Evolutionary conservation across 768 basidiomycete genomes (phyloP).

Genomic region (Tylopilus sp.): DNA sequence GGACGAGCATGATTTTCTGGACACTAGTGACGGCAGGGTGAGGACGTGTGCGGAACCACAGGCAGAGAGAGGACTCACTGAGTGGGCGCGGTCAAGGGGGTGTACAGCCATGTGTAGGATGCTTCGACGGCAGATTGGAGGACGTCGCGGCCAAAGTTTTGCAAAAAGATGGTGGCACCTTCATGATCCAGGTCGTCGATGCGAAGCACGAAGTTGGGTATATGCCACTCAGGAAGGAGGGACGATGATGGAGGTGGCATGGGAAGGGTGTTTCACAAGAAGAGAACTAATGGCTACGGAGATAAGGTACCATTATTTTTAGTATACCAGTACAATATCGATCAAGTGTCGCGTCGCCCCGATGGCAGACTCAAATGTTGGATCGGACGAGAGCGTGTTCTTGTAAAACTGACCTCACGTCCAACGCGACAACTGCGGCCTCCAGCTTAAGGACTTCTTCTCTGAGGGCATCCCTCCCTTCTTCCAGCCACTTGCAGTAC

Average conservation of each 20-base stretch:
- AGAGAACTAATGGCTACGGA: too few relatives aligned
- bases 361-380: background rate
- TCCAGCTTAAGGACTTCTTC: constrained; percentile 69
- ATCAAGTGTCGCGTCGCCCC: background rate
- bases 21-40: constrained; percentile 38
- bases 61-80: too few relatives aligned
- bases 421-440: constrained; percentile 33
- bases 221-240: constrained; percentile 40
- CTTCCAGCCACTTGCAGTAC: constrained; percentile 83
- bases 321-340: background rate
- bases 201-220: constrained; percentile 53
- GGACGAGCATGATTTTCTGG: constrained; percentile 50
- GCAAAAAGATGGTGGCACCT: constrained; percentile 55
- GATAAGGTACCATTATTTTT: constrained; percentile 10
- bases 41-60: constrained; percentile 5
- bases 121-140: constrained; percentile 38
- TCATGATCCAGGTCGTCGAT: constrained; percentile 59
- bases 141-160: constrained; percentile 40
- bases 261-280: too few relatives aligned
- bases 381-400: background rate
- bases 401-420: constrained; percentile 14
- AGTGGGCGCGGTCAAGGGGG: constrained; percentile 43
- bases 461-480: constrained; percentile 67
- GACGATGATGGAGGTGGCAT: constrained; percentile 27
- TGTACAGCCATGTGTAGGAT: constrained; percentile 42